A percentile compares a stretch with the other conserved stretches of the same genome.
phyloP scores from a whole-genome alignment of 2,329 filamentous ascomycete genomes.

The Cladosporium sp. region DNA sequence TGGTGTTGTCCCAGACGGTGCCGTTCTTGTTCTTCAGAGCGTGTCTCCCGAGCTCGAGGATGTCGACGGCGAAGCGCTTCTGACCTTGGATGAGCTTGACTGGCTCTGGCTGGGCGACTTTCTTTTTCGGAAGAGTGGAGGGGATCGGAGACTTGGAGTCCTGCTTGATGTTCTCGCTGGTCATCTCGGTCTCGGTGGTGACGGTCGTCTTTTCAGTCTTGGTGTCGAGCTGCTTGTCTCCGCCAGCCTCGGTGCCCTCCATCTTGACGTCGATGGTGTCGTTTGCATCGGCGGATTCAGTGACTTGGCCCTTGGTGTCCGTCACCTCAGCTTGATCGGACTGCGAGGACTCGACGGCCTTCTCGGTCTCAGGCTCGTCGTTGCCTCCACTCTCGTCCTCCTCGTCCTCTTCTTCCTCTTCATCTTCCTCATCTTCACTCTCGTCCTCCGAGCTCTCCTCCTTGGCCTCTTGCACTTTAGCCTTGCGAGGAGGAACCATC shows the following conservation, averaged over 20 bases:
- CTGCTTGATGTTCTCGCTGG: background rate
- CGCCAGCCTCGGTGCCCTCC: background rate
- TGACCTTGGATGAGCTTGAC: constrained; percentile 15
- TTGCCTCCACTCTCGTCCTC: background rate
- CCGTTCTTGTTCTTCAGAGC: constrained; percentile 28
- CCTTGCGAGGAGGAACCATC: constrained; percentile 1
- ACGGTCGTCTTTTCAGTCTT: background rate
- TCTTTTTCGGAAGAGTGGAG: background rate
- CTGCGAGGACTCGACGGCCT: background rate
- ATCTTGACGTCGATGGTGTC: background rate
- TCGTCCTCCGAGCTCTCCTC: background rate
- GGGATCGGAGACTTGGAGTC: background rate
- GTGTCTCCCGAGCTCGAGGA: constrained; percentile 26
- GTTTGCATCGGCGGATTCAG: background rate
- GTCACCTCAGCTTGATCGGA: background rate
- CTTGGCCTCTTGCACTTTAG: background rate
- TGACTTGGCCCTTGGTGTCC: background rate
- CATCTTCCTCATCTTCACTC: background rate
- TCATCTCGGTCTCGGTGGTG: background rate
- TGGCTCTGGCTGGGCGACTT: background rate
- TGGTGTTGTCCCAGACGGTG: constrained; percentile 17
- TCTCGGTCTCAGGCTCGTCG: background rate
- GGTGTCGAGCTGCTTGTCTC: background rate
- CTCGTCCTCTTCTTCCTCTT: background rate
- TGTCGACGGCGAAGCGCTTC: constrained; percentile 25